These are phyloP conservation scores for Aspergillus ochraceoroseus DNA, from an alignment of 2,329 filamentous ascomycete genomes.

Conservation along the genomic window DNA sequence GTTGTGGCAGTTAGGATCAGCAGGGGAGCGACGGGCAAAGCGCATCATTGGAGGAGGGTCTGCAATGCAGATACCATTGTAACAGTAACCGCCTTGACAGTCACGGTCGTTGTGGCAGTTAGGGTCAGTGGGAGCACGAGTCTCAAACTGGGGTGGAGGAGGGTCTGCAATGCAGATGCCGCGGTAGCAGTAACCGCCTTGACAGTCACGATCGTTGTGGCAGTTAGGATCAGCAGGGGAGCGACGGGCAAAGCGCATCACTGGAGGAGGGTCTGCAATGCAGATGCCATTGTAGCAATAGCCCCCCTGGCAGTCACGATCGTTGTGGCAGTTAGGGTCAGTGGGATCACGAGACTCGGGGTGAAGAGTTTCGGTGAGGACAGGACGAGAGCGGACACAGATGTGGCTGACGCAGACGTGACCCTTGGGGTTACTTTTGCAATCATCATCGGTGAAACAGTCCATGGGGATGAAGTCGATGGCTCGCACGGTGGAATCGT, in stretches of 20 bases:
- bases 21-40: not conserved
- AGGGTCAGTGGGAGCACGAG: too few relatives aligned
- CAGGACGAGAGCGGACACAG: not conserved
- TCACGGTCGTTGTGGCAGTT: too few relatives aligned
- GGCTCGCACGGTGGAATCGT: too few relatives aligned
- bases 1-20: not conserved
- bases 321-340: conserved; percentile 2
- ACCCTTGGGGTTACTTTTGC: conserved; percentile 4
- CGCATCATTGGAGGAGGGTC: too few relatives aligned
- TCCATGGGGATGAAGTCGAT: too few relatives aligned
- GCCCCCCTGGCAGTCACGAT: conserved; percentile 7
- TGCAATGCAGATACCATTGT: too few relatives aligned
- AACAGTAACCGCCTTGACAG: too few relatives aligned
- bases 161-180: conserved; percentile 8
- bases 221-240: not conserved
- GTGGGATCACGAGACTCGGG: not conserved
- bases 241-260: conserved; percentile 3
- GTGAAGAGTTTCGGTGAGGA: not conserved
- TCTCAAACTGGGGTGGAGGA: not conserved
- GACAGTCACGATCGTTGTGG: conserved; percentile 8
- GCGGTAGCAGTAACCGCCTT: conserved; percentile 7
- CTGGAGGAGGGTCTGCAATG: conserved; percentile 2
- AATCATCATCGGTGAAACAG: not conserved
- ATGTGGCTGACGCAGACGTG: conserved; percentile 2
- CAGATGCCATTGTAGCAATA: conserved; percentile 11